phyloP scores from a whole-genome alignment of 352 stramenopile species.

The Phytophthora pseudosyringae region DNA sequence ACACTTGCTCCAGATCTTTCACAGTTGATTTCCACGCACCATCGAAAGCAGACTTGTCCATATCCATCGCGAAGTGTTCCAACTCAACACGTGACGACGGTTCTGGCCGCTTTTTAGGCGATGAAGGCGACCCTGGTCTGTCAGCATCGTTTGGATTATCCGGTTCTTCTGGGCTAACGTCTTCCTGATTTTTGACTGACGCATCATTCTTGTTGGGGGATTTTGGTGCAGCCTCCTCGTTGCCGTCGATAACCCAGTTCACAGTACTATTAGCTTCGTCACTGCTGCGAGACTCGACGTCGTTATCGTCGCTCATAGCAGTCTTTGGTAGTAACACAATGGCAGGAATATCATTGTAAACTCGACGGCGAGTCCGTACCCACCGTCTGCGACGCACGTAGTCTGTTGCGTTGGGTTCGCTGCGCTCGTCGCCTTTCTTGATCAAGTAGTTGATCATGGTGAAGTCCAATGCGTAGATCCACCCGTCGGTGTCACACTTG shows the following conservation, averaged over 20 bases:
- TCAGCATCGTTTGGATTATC: not conserved
- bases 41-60: slow-evolving; percentile 65
- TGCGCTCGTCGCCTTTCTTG: slow-evolving; percentile 62
- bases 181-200: slow-evolving; percentile 12
- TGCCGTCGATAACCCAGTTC: slow-evolving; percentile 36
- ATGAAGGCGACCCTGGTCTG: not conserved
- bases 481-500: slow-evolving; percentile 71
- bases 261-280: slow-evolving; percentile 21
- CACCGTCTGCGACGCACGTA: slow-evolving; percentile 75
- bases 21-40: slow-evolving; percentile 55
- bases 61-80: slow-evolving; percentile 43
- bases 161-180: slow-evolving; percentile 5
- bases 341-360: slow-evolving; percentile 13
- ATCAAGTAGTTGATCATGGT: slow-evolving; percentile 77
- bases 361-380: slow-evolving; percentile 59
- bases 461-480: slow-evolving; percentile 85
- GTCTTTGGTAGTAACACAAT: slow-evolving; percentile 8
- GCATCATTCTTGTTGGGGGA: slow-evolving; percentile 9
- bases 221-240: slow-evolving; percentile 37
- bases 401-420: slow-evolving; percentile 60
- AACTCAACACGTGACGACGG: slow-evolving; percentile 25
- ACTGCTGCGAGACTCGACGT: slow-evolving; percentile 35
- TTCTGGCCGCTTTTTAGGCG: not conserved
- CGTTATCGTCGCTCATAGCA: slow-evolving; percentile 1
- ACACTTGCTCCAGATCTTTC: slow-evolving; percentile 58